A percentile compares a stretch with the other conserved stretches of the same genome.
Conservation (phyloP, 805 yeast genomes). For the Candida patagonica region DNA sequence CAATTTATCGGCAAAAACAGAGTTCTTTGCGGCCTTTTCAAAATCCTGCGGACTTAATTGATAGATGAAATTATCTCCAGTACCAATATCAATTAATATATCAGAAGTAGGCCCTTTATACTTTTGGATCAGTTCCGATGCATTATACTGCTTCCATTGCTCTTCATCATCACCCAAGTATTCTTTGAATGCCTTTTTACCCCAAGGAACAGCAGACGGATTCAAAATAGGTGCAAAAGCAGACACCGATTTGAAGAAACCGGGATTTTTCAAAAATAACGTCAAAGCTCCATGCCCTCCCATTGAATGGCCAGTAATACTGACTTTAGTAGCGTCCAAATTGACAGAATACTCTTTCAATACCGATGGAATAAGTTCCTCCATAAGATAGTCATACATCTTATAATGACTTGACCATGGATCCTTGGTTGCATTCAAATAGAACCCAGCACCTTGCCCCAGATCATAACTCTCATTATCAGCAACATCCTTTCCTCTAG, state of each 20-base stretch:
- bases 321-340: conserved; percentile 49
- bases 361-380: conserved; percentile 56
- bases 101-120: conserved; percentile 46
- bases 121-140: conserved; percentile 58
- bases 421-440: conserved; percentile 69
- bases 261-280: conserved; percentile 58
- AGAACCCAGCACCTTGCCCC: conserved; percentile 94
- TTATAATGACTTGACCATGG: conserved; percentile 68
- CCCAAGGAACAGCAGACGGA: conserved; percentile 79
- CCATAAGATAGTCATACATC: conserved; percentile 77
- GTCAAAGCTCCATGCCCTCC: conserved; percentile 93
- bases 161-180: conserved; percentile 57
- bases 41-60: conserved; percentile 75
- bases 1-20: conserved; percentile 54
- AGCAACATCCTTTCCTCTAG: conserved; percentile 67
- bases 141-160: conserved; percentile 70
- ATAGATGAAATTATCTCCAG: conserved; percentile 61
- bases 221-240: conserved; percentile 89
- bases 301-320: conserved; percentile 97
- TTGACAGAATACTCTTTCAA: conserved; percentile 30
- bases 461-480: conserved; percentile 81
- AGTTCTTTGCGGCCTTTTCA: conserved; percentile 48
- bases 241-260: conserved; percentile 64
- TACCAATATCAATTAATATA: conserved; percentile 79
- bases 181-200: conserved; percentile 68